Evolutionary conservation across 805 yeast genomes (phyloP).

Genomic region (Myxozyma mucilagina): DNA sequence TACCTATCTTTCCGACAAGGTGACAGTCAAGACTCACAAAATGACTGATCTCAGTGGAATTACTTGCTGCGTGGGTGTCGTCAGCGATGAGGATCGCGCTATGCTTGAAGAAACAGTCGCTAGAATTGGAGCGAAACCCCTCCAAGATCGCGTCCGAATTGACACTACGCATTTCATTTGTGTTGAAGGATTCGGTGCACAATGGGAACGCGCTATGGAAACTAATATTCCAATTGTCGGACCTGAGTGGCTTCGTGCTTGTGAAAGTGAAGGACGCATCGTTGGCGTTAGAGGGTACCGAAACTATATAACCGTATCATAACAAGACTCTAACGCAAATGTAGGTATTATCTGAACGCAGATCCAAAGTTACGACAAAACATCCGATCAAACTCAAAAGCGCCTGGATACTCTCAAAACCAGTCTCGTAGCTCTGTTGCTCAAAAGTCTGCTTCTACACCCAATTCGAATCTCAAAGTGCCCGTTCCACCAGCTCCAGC

Average conservation of each 20-base stretch:
- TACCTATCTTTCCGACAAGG: constrained; percentile 62
- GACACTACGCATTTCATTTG: constrained; percentile 95
- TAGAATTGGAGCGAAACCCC: constrained; percentile 79
- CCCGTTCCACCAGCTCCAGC: background rate
- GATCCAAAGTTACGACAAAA: constrained; percentile 40
- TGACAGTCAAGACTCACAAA: constrained; percentile 81
- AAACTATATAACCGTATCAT: background rate
- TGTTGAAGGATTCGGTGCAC: constrained; percentile 68
- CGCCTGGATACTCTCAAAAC: background rate
- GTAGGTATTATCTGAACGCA: constrained; percentile 44
- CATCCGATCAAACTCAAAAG: background rate
- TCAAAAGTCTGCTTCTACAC: background rate
- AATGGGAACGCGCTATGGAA: constrained; percentile 75
- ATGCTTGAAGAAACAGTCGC: constrained; percentile 65
- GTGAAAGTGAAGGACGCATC: constrained; percentile 81
- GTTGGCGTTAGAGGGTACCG: constrained; percentile 85
- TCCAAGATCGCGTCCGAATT: constrained; percentile 70
- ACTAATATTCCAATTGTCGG: constrained; percentile 89
- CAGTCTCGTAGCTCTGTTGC: background rate
- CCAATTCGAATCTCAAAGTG: background rate
- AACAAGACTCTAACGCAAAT: background rate
- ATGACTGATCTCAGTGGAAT: constrained; percentile 96
- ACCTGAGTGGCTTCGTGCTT: constrained; percentile 96
- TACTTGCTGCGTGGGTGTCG: constrained; percentile 82
- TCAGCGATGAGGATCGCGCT: constrained; percentile 48